phyloP scores from a whole-genome alignment of 495 filamentous ascomycete species.

The Penicillium crystallinum region DNA sequence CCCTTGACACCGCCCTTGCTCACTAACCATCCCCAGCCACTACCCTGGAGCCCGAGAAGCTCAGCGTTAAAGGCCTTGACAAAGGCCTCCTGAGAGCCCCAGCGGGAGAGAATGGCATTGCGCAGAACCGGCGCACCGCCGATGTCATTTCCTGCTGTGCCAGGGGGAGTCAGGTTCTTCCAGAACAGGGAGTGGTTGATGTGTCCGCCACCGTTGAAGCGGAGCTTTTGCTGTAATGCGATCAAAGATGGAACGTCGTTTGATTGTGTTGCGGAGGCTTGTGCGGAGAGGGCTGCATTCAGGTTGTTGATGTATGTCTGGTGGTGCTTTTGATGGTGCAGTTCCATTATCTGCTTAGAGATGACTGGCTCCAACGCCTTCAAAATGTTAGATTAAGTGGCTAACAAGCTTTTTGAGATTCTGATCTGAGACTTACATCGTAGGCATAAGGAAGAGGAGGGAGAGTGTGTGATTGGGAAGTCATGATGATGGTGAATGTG shows the following conservation, averaged over 20 bases:
- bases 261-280: slow-evolving; percentile 38
- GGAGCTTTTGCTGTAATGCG: slow-evolving; percentile 74
- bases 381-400: not conserved
- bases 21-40: slow-evolving; percentile 94
- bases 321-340: slow-evolving; percentile 66
- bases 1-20: slow-evolving; percentile 59
- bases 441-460: slow-evolving; percentile 42
- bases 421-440: slow-evolving; percentile 27
- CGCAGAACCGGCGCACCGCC: slow-evolving; percentile 45
- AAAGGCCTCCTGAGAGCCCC: slow-evolving; percentile 63
- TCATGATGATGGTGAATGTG: slow-evolving; percentile 5
- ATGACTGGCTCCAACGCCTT: slow-evolving; percentile 87
- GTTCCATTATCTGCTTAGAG: slow-evolving; percentile 93
- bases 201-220: slow-evolving; percentile 93
- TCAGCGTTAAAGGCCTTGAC: slow-evolving; percentile 62
- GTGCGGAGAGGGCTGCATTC: slow-evolving; percentile 49
- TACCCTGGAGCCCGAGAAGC: slow-evolving; percentile 84
- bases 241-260: slow-evolving; percentile 58
- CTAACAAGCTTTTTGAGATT: not conserved
- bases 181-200: slow-evolving; percentile 92
- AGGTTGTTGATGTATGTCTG: slow-evolving; percentile 61
- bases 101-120: slow-evolving; percentile 64
- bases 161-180: slow-evolving; percentile 75
- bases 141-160: slow-evolving; percentile 60
- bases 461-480: slow-evolving; percentile 24